phyloP scores from a whole-genome alignment of 176 grass and related monocot species.

The Musa itinerans region DNA sequence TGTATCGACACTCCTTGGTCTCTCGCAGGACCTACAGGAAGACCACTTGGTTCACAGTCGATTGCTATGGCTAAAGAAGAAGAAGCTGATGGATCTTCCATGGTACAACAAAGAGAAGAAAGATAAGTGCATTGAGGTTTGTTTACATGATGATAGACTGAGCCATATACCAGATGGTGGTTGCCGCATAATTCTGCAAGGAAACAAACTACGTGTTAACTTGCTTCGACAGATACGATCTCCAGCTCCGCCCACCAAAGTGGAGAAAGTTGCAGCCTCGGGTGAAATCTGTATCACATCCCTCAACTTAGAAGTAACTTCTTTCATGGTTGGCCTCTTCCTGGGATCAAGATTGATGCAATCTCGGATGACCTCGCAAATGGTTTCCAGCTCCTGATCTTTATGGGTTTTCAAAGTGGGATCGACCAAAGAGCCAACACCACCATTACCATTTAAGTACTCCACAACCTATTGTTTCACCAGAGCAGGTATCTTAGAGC shows the following conservation, averaged over 20 bases:
- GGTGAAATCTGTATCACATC: constrained; percentile 43
- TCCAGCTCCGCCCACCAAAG: constrained; percentile 98
- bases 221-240: constrained; percentile 68
- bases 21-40: neutral
- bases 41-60: neutral
- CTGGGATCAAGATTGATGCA: constrained; percentile 44
- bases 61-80: constrained; percentile 1
- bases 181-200: neutral
- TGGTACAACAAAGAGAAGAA: neutral
- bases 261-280: constrained; percentile 57
- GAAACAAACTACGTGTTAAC: constrained; percentile 16
- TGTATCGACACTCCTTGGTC: neutral
- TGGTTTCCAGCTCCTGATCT: constrained; percentile 35
- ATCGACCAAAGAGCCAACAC: constrained; percentile 45
- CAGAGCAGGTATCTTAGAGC: too few relatives aligned
- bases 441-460: constrained; percentile 43
- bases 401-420: constrained; percentile 39
- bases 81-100: neutral
- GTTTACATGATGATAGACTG: neutral
- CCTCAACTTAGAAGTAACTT: constrained; percentile 45
- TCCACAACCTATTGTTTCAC: constrained; percentile 38
- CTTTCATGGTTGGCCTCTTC: constrained; percentile 43
- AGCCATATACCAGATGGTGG: neutral
- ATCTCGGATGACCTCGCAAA: constrained; percentile 65
- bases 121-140: neutral